Evolutionary conservation across 2,329 filamentous ascomycete genomes (phyloP), one percentile per base, ranked within the genome.

Genomic region (Phaeosphaeria sp.): DNA sequence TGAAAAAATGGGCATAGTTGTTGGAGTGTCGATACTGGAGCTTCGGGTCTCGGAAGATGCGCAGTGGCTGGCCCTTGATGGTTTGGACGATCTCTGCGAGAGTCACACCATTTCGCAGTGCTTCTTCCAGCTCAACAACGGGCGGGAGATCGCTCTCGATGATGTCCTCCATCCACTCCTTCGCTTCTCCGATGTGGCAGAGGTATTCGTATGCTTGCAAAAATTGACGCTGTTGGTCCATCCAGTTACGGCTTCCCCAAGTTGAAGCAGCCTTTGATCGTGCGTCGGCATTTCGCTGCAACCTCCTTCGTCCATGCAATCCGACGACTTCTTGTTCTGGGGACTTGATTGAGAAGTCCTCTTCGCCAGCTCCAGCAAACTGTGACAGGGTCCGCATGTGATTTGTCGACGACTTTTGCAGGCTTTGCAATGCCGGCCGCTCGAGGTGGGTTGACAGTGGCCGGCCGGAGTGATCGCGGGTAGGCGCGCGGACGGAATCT

Each of bases 171-270:
- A 99, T 97, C 95, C 95, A 99, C 78, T 98, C 94, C 75, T 98
- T 98, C 21, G 95, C 95, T 81, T 99, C 95, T 75, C 95, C 95
- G 65, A 99, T 98, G 74, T 99, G 95, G 75, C 95, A 99, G 39
- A 99, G 89, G 75, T 99, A 99, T 77, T 99, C 95, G 74, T 99
- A 99, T 6, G 95, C 95, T 77, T 96, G 92, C 52, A 99, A 80
- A 71, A 97, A 98, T 75, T 98, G 94, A 24, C 95, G 87, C 75
- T 99, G 94, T 74, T 96, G 95, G 77, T 99, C 95, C 94, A 99
- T 99, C 95, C 95, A 99, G 74, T 94, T 96, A 49, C 91, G 87
- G 20, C 89, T 89, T 62, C 91, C 87, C 89, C 93, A 95, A 49
- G 83, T 79, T 44, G 82, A 78, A 21, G 81, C 77, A 18, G 80